These are phyloP conservation scores for Mycena latifolia DNA, from an alignment of 768 basidiomycete genomes.

Conservation along the genomic window DNA sequence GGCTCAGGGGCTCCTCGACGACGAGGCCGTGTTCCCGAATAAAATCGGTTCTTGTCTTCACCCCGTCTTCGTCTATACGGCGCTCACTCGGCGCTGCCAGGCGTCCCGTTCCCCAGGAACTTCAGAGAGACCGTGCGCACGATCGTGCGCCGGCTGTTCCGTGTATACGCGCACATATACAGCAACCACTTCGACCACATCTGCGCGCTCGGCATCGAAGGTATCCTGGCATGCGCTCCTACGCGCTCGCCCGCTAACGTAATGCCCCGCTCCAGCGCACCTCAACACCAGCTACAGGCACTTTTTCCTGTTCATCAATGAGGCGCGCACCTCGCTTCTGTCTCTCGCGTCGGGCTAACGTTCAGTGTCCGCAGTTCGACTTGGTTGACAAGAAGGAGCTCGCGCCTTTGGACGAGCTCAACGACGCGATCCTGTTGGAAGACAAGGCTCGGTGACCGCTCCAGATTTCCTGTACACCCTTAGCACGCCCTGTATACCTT, in stretches of 20 bases:
- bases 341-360: constrained; percentile 20
- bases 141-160: constrained; percentile 92
- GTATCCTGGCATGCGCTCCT: constrained; percentile 54
- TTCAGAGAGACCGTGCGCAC: constrained; percentile 94
- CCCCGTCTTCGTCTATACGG: not conserved
- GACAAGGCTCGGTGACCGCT: constrained; percentile 55
- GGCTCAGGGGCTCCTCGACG: constrained; percentile 93
- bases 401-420: constrained; percentile 94
- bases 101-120: constrained; percentile 90
- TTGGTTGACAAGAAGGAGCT: constrained; percentile 97
- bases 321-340: constrained; percentile 64
- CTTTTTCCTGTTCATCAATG: constrained; percentile 96
- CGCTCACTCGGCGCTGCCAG: constrained; percentile 51
- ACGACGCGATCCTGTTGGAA: constrained; percentile 84
- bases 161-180: constrained; percentile 98
- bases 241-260: not conserved
- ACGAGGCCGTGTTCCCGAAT: constrained; percentile 93
- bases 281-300: constrained; percentile 98
- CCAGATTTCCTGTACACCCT: not conserved
- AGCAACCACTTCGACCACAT: constrained; percentile 99
- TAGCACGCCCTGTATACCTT: constrained; percentile 17
- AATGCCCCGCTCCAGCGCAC: constrained; percentile 71
- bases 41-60: constrained; percentile 78
- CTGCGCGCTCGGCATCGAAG: constrained; percentile 98
- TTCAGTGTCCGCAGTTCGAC: constrained; percentile 76